Base-by-base conservation (phyloP, 1,284 basidiomycete genomes). In the Cutaneotrichosporon dermatis region DNA sequence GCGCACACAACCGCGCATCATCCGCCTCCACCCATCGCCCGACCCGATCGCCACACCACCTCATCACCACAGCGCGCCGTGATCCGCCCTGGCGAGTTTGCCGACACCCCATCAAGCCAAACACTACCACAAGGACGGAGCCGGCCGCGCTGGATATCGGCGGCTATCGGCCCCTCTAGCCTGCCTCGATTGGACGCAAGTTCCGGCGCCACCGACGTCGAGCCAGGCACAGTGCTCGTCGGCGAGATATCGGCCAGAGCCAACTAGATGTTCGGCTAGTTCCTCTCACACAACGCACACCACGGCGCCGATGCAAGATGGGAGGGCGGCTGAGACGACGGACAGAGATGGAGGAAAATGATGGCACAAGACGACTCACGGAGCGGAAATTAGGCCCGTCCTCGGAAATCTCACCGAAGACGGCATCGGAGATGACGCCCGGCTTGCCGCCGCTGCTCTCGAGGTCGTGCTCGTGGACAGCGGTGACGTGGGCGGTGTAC, bases 341-440 rank as follows among this genome's bases (percentile, higher is more conserved):
- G 45, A 10, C 16, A 25, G 7, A 9, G 33, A 11, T 48, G 33
- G 8, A 35, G 45, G 12, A 35, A 9, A 25, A 11, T 8, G 13
- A 5, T 11, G 45, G 34, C 16, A 48, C 6, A 5, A 13, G 45
- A 25, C 11, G 25, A 59, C 65, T 58, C 33, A 51, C 50, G 10
- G 37, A 74, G 11, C 66, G 61, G 51, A 68, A 70, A 57, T 69
- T 68, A 12, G 66, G 69, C 41, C 65, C 66, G 16, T 59, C 55
- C 33, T 60, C 59, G 6, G 44, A 51, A 36, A 67, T 60, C 11
- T 65, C 65, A 16, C 69, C 66, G 52, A 70, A 70, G 36, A 70
- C 69, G 51, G 67, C 69, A 54, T 69, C 66, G 4, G 46, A 36
- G 11, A 57, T 33, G 15, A 16, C n/a, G 25, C 15, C 45, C n/a